Conservation (phyloP, 345 rosid species). For the Gossypium ekmanianum region DNA sequence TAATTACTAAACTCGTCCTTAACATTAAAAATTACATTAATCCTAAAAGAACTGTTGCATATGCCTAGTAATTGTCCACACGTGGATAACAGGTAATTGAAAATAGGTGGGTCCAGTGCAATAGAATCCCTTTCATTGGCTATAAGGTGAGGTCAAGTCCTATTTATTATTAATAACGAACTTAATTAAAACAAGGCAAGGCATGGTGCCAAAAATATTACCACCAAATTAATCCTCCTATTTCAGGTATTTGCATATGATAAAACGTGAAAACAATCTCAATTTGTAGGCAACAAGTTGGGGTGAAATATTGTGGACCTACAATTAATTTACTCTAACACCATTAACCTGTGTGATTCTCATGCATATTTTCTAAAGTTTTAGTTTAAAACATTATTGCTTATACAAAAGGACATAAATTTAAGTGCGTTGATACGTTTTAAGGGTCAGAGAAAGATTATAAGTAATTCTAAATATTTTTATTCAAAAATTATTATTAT, state of each 20-base stretch:
- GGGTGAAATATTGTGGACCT: background rate
- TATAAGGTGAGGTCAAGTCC: background rate
- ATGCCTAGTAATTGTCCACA: background rate
- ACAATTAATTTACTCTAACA: background rate
- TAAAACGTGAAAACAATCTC: constrained; percentile 1
- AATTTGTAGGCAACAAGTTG: background rate
- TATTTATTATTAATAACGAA: background rate
- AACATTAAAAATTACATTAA: background rate
- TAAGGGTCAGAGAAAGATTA: too few species aligned
- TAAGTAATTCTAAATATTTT: accelerated
- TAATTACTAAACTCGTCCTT: too few species aligned
- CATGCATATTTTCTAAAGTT: background rate
- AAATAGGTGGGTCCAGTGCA: background rate
- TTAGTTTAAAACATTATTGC: accelerated
- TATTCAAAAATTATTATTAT: too few species aligned
- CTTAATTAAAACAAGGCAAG: background rate
- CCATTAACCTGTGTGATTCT: background rate
- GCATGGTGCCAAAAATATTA: background rate
- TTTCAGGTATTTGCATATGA: background rate
- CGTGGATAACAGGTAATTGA: background rate
- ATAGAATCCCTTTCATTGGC: background rate
- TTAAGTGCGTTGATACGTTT: too few species aligned
- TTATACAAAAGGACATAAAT: accelerated
- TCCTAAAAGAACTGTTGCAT: background rate
- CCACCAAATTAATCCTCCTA: background rate